Base-by-base conservation (phyloP, 2,329 filamentous ascomycete species). In the Lachnellula hyalina region DNA sequence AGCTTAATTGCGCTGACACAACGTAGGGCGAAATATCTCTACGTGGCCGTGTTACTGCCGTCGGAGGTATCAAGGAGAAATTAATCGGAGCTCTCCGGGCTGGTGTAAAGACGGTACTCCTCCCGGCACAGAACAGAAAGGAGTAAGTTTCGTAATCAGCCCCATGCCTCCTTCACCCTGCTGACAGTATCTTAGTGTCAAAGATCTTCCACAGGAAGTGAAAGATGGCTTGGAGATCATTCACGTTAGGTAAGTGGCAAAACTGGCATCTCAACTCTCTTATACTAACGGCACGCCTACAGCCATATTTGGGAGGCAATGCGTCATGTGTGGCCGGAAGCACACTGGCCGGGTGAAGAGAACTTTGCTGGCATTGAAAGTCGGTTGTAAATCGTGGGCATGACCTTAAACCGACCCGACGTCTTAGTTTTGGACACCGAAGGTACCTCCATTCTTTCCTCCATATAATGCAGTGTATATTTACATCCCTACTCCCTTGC, bases 61-160 rank as follows among this genome's bases (percentile, higher is more conserved):
- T 99, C 36, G 94, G 94, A 51, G 94, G 94, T 17, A 97, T 99
- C 75, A 96, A 97, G 74, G 93, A 99, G 82, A 99, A 99, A 73
- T 79, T 97, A 51, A 97, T 99, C 68, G 94, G 94, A 21, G 94
- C 94, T 8, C 78, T 95, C 68, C 82, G 93, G 53, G 94, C 94
- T 2, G 94, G 94, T 28, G 93, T 99, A 58, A 96, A 96, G 79
- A 93, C 90, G 34, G 93, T 99, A 7, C 72, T 99, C 57, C 76
- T 99, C 7, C 94, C 94, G 3, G 82, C 86, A 34, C 87, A 89
- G 63, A 99, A 99, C 71, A 82, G 86, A 60, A 97, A 97, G 74
- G 94, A 99, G 67, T 67, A 63, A 61, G 65, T 51, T 48, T 47
- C 40, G 15, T 34, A 50, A n/a, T 17, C 19, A 48, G 40, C 25